These are phyloP conservation scores for Penicilliopsis zonata DNA, from an alignment of 495 filamentous ascomycete species.

Conservation along the genomic window DNA sequence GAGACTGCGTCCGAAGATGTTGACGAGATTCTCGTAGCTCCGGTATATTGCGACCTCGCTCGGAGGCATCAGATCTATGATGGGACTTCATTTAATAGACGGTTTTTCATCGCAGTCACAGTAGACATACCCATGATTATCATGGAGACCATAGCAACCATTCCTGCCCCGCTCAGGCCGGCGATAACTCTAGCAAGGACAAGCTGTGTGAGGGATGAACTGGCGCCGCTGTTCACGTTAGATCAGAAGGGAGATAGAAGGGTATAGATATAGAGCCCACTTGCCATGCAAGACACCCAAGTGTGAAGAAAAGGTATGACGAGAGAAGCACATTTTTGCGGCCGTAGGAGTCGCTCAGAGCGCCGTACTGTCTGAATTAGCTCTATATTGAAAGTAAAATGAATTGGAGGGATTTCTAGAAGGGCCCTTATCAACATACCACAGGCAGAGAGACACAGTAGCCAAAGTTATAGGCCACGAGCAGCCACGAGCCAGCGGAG, in stretches of 20 bases:
- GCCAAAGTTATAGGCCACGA: constrained; percentile 22
- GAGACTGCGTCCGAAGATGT: constrained; percentile 12
- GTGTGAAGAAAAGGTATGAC: constrained; percentile 18
- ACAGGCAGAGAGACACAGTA: constrained; percentile 22
- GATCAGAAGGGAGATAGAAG: constrained; percentile 1
- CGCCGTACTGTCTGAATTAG: constrained; percentile 13
- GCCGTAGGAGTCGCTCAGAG: constrained; percentile 16
- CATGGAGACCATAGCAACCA: constrained; percentile 13
- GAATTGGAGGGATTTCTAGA: neutral
- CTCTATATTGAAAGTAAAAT: no score
- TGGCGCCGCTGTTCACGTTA: constrained; percentile 10
- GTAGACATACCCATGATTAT: constrained; percentile 14
- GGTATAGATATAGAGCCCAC: constrained; percentile 1
- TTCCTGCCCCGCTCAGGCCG: constrained; percentile 18
- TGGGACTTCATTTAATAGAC: neutral
- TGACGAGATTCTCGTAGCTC: constrained; percentile 15
- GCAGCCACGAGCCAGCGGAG: constrained; percentile 18
- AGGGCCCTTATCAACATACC: constrained; percentile 9
- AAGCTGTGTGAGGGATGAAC: constrained; percentile 9
- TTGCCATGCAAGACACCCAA: constrained; percentile 23
- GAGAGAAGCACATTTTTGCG: constrained; percentile 17
- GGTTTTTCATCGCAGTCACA: neutral
- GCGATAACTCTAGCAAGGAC: constrained; percentile 12
- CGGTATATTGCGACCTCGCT: constrained; percentile 13
- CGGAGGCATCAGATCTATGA: constrained; percentile 13